Evolutionary conservation across 805 yeast species (phyloP), one percentile per base, ranked within the genome.

Genomic region (Barnettozyma vustinii): DNA sequence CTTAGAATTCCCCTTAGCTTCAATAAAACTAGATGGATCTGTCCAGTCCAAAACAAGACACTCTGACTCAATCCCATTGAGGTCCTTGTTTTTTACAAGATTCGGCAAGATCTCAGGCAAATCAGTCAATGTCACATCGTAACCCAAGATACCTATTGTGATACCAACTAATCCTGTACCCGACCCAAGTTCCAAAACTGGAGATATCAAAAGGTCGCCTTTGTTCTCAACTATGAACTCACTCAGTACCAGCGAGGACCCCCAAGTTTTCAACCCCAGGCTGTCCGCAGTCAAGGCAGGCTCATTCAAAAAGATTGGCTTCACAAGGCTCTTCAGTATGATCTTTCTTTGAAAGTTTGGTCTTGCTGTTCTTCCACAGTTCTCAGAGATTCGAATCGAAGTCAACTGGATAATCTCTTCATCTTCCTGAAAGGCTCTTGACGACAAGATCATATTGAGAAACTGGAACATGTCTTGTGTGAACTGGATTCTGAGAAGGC

Each of bases 141-240:
- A 61, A 0, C 89, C 89, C 6, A 83, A 57, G 9, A 72, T 49
- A 0, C 77, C 78, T 48, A 87, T 73, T 0, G 83, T 73, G 33
- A 94, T 84, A 0, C 98, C 97, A 3, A 83, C 84, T 15, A 92
- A 71, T 0, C 99, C 99, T 0, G 99, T 94, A 0, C 99, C 99
- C 0, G 98, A 75, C 0, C 99, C 99, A n/a, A 94, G 68, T 59
- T 92, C 99, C 26, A 87, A 62, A 21, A 48, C 58, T 4, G 63
- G 75, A 37, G 61, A 66, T 9, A 32, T 6, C 3, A 69, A 42
- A n/a, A 64, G 37, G 1, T 48, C 45, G 2, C 53, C 39, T 9
- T 61, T 58, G 25, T 62, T 56, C 6, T 74, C 63, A 4, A 88
- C 62, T 23, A 85, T 65, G 32, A 75, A 69, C 26, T 68, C 68